Conservation (phyloP, 78 protist genomes). For the slime mould (Dictyostelium discoideum) region DNA sequence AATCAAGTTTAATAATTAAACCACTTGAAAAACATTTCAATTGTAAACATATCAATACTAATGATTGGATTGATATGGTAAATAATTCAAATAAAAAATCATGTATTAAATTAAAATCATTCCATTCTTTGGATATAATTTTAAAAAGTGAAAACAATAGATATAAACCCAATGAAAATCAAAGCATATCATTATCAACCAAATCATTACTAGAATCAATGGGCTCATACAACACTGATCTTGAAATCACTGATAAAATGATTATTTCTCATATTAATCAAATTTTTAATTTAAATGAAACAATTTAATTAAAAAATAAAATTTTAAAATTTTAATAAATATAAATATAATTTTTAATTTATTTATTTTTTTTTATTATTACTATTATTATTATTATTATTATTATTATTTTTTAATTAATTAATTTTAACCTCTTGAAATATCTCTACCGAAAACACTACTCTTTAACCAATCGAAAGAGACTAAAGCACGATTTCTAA, state of each 20-base stretch:
- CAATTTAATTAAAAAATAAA: no score
- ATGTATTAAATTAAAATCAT: not conserved
- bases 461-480: slow-evolving; percentile 63
- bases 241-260: not conserved
- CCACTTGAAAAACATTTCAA: not conserved
- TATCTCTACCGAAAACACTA: slow-evolving; percentile 69
- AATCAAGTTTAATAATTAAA: no score
- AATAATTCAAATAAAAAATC: not conserved
- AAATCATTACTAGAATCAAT: not conserved
- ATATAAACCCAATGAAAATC: not conserved
- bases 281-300: not conserved
- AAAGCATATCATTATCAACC: not conserved
- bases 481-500: slow-evolving; percentile 57
- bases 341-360: no score
- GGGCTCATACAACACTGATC: not conserved
- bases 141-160: no score
- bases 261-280: not conserved
- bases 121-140: not conserved
- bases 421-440: slow-evolving; percentile 50
- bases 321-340: no score
- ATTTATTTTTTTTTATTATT: not conserved
- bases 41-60: not conserved
- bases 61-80: not conserved
- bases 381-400: not conserved
- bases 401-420: not conserved